Conservation (phyloP, 345 rosid species). For the Syzygium grande region DNA sequence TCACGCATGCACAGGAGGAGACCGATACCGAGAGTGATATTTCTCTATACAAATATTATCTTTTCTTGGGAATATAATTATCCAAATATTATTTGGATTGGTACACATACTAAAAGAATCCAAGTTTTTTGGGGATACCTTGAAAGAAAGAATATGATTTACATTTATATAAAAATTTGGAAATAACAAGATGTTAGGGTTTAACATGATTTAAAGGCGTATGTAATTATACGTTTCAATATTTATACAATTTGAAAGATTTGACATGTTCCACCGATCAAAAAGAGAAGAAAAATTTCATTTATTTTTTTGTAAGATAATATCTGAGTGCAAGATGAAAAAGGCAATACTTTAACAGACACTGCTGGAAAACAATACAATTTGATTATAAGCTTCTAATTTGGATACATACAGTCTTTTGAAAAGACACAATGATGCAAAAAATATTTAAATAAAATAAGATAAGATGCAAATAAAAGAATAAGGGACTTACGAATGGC, state of each 20-base stretch:
- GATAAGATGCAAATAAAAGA: background rate
- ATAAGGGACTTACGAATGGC: background rate
- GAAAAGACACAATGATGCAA: background rate
- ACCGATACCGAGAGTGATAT: background rate
- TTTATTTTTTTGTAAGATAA: background rate
- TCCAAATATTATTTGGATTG: background rate
- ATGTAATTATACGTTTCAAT: background rate
- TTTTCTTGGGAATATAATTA: background rate
- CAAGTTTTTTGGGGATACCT: background rate
- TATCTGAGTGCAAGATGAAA: background rate
- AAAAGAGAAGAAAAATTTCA: background rate
- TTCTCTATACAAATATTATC: background rate
- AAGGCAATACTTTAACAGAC: background rate
- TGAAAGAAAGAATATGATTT: background rate
- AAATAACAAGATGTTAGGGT: background rate
- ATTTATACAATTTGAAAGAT: background rate
- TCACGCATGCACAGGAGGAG: background rate
- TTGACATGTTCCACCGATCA: background rate
- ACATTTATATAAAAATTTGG: background rate
- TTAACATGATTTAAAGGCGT: background rate
- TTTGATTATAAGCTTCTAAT: background rate
- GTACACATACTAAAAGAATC: background rate
- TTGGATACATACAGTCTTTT: background rate
- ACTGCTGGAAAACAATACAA: background rate
- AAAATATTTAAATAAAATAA: background rate